Base-by-base conservation (phyloP, 176 grass and related monocot species). In the Saccharum officinarum region DNA sequence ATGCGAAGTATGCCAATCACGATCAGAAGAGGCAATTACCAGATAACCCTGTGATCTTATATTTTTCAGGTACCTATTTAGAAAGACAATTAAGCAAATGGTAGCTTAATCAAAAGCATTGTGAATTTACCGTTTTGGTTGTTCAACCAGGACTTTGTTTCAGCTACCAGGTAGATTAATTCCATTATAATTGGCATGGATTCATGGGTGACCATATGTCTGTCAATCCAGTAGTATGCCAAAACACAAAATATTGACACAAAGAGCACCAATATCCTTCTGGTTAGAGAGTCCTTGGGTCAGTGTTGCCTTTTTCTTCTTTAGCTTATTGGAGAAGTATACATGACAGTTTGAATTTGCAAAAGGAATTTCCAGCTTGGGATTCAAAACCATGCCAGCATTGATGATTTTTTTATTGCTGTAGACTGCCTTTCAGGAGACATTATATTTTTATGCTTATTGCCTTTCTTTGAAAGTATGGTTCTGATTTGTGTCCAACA, bases 381-480 rank as follows among this genome's bases (percentile, higher is more conserved):
- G 64, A 69, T 81, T 81, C 45, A 54, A 78, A 69, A 7, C 22
- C 28, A 16, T 38, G 23, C 12, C 44, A 69, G 12, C 30, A 25
- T 68, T 69, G 46, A 67, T 67, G 61, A 49, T 37, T 31, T 80
- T 80, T 36, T 36, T 68, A 23, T 31, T 17, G 62, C 5, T 33
- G 15, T 80, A 23, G 17, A 67, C 26, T 80, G 10, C 61, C 31
- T 67, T 26, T 20, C 26, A 39, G 22, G 44, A 16, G 36, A 80
- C 44, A 69, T 15, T 39, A 69, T 67, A 50, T 75, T 71, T 78
- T 65, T 18, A 23, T 76, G 37, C 54, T 50, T 26, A 36, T 84
- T 69, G 13, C 20, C 45, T 59, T 66, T 60, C 8, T 64, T 81
- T 40, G 16, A 44, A 6, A 69, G 8, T 59, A 68, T 68, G 36